Evolutionary conservation across 768 basidiomycete genomes (phyloP).

Genomic region (Lactarius sanguifluus): DNA sequence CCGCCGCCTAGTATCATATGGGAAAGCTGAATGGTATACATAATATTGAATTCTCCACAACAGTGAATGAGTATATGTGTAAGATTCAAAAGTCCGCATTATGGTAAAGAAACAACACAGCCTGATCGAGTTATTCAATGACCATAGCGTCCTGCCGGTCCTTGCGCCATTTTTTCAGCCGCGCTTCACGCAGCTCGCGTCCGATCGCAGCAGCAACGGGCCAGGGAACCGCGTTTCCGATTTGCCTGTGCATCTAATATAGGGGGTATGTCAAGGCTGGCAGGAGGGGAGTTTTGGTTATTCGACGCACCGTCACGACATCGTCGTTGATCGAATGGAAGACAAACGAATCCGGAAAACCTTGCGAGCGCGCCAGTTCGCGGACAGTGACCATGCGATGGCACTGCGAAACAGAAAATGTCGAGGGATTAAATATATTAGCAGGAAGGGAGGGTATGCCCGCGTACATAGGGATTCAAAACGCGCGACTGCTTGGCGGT

Average conservation of each 20-base stretch:
- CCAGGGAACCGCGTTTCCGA: constrained; percentile 79
- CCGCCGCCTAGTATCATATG: background rate
- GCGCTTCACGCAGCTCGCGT: constrained; percentile 52
- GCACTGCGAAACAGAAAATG: constrained; percentile 44
- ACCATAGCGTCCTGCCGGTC: constrained; percentile 15
- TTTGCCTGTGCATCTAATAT: constrained; percentile 71
- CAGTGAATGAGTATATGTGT: background rate
- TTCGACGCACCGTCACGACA: constrained; percentile 56
- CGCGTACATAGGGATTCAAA: constrained; percentile 60
- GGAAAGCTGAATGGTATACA: background rate
- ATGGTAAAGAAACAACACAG: background rate
- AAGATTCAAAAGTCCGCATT: background rate
- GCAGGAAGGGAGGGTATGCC: too few relatives aligned
- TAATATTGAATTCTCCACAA: background rate
- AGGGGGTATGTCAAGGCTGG: background rate
- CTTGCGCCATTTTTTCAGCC: constrained; percentile 43
- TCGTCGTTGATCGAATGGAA: constrained; percentile 55
- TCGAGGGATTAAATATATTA: too few relatives aligned
- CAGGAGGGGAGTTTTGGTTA: too few relatives aligned
- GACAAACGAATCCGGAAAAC: constrained; percentile 73
- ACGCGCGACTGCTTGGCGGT: constrained; percentile 75
- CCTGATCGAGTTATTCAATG: constrained; percentile 18
- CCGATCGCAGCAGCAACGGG: constrained; percentile 64
- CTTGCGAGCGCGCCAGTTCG: constrained; percentile 78
- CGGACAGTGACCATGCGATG: constrained; percentile 71